Evolutionary conservation across 257 asterid species (phyloP), one percentile per base, ranked within the genome.

Genomic region (Nyctanthes arbortristis): DNA sequence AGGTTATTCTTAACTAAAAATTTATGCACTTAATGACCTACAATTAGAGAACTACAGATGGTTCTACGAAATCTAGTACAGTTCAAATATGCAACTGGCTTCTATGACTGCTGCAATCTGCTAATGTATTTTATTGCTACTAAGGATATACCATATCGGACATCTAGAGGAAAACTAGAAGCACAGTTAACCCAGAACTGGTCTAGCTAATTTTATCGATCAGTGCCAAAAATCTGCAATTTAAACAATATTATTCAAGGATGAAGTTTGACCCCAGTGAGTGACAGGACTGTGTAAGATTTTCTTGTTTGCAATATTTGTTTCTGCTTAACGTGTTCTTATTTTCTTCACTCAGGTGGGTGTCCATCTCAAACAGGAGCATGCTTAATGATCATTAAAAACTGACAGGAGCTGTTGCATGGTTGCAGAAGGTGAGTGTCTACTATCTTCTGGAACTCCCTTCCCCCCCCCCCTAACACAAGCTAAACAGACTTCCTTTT

Each of bases 1-100:
- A 93, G 98, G 96, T 91, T 82, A 97, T 97, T 76, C 97, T 96
- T 60, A 93, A 91, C 72, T 81, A 33, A 87, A 87, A 81, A 93
- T 29, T 65, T 90, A 65, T 96, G 98, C 3, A 87, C 85, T 24
- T 93, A 91, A 69, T 97, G 91, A 80, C 98, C 98, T 36, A 91
- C 97, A 28, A 91, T 91, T 67, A 85, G 80, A 83, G 98, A 91
- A 81, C 96, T 93, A 78, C 98, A 91, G 97, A 97, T 84, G 71
- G 65, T 67, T 63, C 66, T 40, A 14, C 54, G 55, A 35, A 47
- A 75, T 33, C 62, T 75, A 52, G 57, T 43, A 25, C n/a, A 22
- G 7, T 56, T 57, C 29, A n/a, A 54, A 3, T 33, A 61, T 62
- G 27, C 5, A 10, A 61, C 33, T 76, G 58, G 67, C 27, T 39